Evolutionary conservation across 306 rosid genomes (phyloP).

Genomic region (Quercus engelmannii): DNA sequence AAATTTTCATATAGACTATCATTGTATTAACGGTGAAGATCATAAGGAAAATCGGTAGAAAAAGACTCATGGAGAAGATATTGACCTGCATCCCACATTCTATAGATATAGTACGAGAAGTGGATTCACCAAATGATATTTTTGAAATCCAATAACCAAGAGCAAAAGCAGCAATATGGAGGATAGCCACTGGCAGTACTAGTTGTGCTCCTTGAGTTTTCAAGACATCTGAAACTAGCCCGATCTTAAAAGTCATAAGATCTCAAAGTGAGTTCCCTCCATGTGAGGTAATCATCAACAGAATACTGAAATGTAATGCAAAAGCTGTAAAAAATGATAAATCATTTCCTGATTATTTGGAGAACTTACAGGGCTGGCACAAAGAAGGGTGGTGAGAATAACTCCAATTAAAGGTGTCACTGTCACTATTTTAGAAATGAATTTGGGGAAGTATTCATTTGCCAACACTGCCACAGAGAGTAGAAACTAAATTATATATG

Average conservation of each 20-base stretch:
- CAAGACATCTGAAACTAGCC: constrained; percentile 81
- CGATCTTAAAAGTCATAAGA: constrained; percentile 56
- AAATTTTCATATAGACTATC: background rate
- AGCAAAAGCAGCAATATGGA: constrained; percentile 89
- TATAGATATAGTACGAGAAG: constrained; percentile 92
- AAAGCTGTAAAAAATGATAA: constrained; percentile 3
- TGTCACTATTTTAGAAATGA: constrained; percentile 77
- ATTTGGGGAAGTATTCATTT: constrained; percentile 89
- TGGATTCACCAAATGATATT: constrained; percentile 87
- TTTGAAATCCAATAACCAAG: constrained; percentile 82
- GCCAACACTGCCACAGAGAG: constrained; percentile 68
- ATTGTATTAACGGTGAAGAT: background rate
- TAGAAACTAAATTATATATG: constrained; percentile 17
- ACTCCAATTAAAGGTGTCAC: constrained; percentile 87
- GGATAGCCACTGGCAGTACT: constrained; percentile 72
- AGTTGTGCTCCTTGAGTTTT: constrained; percentile 83
- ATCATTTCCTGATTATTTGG: background rate
- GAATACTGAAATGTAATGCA: constrained; percentile 7
- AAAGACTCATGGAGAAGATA: background rate
- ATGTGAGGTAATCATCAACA: constrained; percentile 11
- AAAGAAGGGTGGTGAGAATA: constrained; percentile 81
- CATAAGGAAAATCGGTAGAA: background rate
- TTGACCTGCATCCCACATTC: constrained; percentile 98
- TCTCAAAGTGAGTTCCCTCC: constrained; percentile 9
- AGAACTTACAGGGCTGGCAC: constrained; percentile 86